These are phyloP conservation scores for Tremella fuciformis DNA, from an alignment of 768 basidiomycete species.

Conservation along the genomic window DNA sequence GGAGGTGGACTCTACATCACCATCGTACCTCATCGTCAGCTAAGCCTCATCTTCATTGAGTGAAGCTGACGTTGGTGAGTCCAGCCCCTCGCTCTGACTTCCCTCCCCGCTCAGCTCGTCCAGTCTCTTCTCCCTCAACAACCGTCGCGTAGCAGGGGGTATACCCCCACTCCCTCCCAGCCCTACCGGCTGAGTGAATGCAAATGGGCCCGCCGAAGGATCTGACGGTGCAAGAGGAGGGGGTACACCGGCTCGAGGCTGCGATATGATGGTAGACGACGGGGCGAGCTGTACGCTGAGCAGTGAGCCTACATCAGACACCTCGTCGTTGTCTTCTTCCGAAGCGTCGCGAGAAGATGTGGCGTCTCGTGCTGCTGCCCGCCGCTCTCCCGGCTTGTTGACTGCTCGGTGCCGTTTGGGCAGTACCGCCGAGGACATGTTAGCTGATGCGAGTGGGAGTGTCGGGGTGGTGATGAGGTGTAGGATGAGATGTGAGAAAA, in stretches of 20 bases:
- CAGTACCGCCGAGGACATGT: slow-evolving; percentile 16
- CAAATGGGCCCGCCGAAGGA: slow-evolving; percentile 1
- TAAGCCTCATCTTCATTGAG: neutral
- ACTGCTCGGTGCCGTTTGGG: slow-evolving; percentile 23
- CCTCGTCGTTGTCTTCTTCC: slow-evolving; percentile 47
- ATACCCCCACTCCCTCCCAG: neutral
- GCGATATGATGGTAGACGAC: slow-evolving; percentile 20
- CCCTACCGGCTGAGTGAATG: neutral
- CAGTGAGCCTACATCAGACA: slow-evolving; percentile 43
- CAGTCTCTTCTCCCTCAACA: slow-evolving; percentile 12
- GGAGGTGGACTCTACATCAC: slow-evolving; percentile 49
- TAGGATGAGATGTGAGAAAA: no score
- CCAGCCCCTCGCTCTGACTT: slow-evolving; percentile 42
- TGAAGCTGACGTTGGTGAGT: slow-evolving; percentile 41
- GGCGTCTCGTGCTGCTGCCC: slow-evolving; percentile 24
- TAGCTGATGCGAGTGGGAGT: neutral
- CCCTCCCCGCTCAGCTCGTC: slow-evolving; percentile 39
- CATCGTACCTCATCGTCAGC: slow-evolving; percentile 47
- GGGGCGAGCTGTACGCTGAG: slow-evolving; percentile 25
- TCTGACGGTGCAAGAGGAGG: neutral
- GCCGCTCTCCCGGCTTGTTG: slow-evolving; percentile 29
- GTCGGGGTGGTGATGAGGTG: no score
- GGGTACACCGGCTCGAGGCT: slow-evolving; percentile 9
- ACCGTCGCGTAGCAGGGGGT: slow-evolving; percentile 4
- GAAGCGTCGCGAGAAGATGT: slow-evolving; percentile 51